Evolutionary conservation across 2,329 filamentous ascomycete species (phyloP).

Genomic region (Penicillium sp.): DNA sequence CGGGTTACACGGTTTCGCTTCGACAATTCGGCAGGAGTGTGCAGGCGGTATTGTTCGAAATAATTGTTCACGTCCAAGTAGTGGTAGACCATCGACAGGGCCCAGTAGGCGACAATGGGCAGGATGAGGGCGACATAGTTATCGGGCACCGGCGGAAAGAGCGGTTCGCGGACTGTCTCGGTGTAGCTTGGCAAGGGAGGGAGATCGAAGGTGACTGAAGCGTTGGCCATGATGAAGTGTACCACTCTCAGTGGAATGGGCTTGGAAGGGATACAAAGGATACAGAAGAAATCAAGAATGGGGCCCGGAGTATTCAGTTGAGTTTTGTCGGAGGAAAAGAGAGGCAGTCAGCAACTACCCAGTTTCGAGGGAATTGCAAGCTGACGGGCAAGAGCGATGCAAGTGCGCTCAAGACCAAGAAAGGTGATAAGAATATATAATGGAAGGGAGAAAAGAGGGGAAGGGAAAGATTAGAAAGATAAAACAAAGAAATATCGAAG

Average conservation of each 20-base stretch:
- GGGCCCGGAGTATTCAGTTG: background rate
- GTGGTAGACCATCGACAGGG: conserved; percentile 79
- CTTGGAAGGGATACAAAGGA: conserved; percentile 1
- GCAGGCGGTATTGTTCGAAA: conserved; percentile 85
- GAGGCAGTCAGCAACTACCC: background rate
- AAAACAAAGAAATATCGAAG: conserved; percentile 3
- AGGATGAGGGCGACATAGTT: conserved; percentile 69
- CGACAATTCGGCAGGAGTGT: conserved; percentile 85
- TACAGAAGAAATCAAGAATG: background rate
- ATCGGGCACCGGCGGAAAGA: conserved; percentile 75
- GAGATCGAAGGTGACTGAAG: conserved; percentile 50
- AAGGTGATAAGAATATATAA: conserved; percentile 12
- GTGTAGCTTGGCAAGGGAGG: conserved; percentile 83
- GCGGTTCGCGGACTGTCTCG: conserved; percentile 61
- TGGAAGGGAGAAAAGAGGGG: conserved; percentile 1
- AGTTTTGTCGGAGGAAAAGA: background rate
- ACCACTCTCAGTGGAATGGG: background rate
- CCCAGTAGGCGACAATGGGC: conserved; percentile 84
- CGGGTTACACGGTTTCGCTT: conserved; percentile 82
- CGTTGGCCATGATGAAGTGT: conserved; percentile 31
- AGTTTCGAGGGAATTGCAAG: background rate
- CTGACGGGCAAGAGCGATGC: background rate
- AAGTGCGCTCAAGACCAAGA: background rate
- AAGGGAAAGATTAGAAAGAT: background rate
- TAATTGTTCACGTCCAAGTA: conserved; percentile 76